phyloP scores from a whole-genome alignment of 768 basidiomycete genomes.

The Agaricus subrufescens region DNA sequence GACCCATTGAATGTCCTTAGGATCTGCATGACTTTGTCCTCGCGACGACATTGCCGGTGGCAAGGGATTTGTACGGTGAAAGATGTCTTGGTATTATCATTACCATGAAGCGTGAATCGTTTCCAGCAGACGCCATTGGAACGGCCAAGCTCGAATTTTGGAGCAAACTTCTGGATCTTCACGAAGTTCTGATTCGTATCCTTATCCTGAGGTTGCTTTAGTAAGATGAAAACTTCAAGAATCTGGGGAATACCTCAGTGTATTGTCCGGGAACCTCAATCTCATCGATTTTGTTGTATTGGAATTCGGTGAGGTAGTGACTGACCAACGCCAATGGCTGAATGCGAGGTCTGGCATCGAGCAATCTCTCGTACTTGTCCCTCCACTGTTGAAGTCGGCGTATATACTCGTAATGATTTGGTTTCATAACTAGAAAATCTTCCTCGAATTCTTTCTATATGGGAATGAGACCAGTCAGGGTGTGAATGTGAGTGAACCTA shows the following conservation, averaged over 20 bases:
- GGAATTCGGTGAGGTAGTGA: slow-evolving; percentile 96
- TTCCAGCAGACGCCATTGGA: slow-evolving; percentile 85
- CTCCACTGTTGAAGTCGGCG: slow-evolving; percentile 89
- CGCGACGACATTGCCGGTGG: slow-evolving; percentile 79
- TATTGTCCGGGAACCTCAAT: slow-evolving; percentile 99
- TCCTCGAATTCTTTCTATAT: slow-evolving; percentile 83
- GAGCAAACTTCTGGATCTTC: slow-evolving; percentile 84
- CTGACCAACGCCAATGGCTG: slow-evolving; percentile 85
- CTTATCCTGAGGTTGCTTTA: slow-evolving; percentile 66
- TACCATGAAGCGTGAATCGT: slow-evolving; percentile 86
- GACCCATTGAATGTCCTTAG: slow-evolving; percentile 95
- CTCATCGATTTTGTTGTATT: slow-evolving; percentile 95
- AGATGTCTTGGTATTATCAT: slow-evolving; percentile 82
- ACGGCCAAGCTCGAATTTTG: slow-evolving; percentile 87
- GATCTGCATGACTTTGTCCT: slow-evolving; percentile 88
- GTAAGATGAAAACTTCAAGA: background rate
- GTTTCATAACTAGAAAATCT: slow-evolving; percentile 80
- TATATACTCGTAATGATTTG: slow-evolving; percentile 83
- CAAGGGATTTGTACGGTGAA: slow-evolving; percentile 91
- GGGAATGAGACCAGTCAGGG: background rate
- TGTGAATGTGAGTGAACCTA: slow-evolving; percentile 24
- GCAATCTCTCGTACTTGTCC: slow-evolving; percentile 77
- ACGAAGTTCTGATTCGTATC: slow-evolving; percentile 90
- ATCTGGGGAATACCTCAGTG: slow-evolving; percentile 65
- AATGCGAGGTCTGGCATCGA: slow-evolving; percentile 78